These are phyloP conservation scores for Penicillium sp. DNA, from an alignment of 2,329 filamentous ascomycete species.

Conservation along the genomic window DNA sequence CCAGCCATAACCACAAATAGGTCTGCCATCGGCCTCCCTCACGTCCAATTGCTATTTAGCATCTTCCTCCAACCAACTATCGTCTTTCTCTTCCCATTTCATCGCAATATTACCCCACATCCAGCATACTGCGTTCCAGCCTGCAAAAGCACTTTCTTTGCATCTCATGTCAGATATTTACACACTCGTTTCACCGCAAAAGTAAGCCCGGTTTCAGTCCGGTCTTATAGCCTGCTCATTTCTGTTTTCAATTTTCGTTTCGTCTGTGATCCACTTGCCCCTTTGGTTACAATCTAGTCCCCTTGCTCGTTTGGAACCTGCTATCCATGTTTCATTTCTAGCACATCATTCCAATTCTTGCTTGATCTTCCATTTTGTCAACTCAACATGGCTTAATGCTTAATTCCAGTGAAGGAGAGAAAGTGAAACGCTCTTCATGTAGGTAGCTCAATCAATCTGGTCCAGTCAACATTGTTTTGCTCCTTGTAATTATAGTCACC, in stretches of 20 bases:
- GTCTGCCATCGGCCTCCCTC: constrained; percentile 1
- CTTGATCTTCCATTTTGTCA: not conserved
- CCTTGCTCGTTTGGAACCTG: not conserved
- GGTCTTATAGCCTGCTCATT: not conserved
- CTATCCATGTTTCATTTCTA: not conserved
- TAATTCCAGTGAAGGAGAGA: constrained; percentile 9
- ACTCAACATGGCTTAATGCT: constrained; percentile 1
- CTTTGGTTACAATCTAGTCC: not conserved
- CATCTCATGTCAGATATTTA: constrained; percentile 4
- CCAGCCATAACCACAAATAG: constrained; percentile 15
- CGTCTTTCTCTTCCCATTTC: not conserved
- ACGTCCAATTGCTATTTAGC: not conserved
- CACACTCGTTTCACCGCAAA: constrained; percentile 10
- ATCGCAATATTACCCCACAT: not conserved
- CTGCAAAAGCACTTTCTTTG: constrained; percentile 17
- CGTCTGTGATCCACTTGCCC: not conserved
- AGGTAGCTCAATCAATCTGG: not conserved
- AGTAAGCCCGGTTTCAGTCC: not conserved
- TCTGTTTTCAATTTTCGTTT: not conserved
- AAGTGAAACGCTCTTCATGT: not conserved
- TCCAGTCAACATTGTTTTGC: not conserved
- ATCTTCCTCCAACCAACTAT: not conserved
- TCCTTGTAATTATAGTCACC: not conserved
- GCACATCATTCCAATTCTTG: not conserved
- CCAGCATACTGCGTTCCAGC: constrained; percentile 21